Conservation (phyloP, 371 early-diverging fungal species). For the Mucor mucedo region DNA sequence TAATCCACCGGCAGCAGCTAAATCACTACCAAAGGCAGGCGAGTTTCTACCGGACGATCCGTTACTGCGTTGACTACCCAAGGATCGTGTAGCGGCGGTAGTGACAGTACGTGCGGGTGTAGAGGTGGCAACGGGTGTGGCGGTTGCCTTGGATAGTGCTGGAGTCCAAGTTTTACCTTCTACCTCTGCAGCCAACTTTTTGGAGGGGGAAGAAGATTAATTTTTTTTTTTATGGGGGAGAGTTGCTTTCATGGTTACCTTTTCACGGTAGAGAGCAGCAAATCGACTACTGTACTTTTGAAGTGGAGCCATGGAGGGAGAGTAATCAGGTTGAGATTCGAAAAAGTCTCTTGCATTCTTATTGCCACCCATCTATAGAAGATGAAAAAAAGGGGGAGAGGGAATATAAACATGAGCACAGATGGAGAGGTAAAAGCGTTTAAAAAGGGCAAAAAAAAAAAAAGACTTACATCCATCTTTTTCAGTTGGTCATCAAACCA, state of each 20-base stretch:
- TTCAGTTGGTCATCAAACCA: slow-evolving; percentile 95
- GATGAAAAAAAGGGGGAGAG: background rate
- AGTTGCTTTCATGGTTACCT: slow-evolving; percentile 54
- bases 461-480: slow-evolving; percentile 79
- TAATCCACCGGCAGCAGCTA: slow-evolving; percentile 13
- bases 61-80: slow-evolving; percentile 27
- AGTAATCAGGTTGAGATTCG: slow-evolving; percentile 83
- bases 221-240: background rate
- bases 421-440: background rate
- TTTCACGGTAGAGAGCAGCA: slow-evolving; percentile 89
- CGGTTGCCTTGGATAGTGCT: slow-evolving; percentile 23
- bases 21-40: slow-evolving; percentile 8
- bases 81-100: slow-evolving; percentile 24
- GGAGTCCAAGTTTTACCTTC: slow-evolving; percentile 76
- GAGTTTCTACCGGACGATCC: slow-evolving; percentile 28
- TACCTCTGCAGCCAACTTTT: slow-evolving; percentile 70
- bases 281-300: slow-evolving; percentile 88
- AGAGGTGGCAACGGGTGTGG: slow-evolving; percentile 5
- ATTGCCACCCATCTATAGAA: slow-evolving; percentile 89
- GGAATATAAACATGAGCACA: background rate
- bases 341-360: slow-evolving; percentile 87
- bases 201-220: background rate
- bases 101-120: slow-evolving; percentile 4
- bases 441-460: too few relatives aligned
- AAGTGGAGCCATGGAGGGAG: slow-evolving; percentile 75